phyloP scores from a whole-genome alignment of 192 early-diverging fungal genomes.

The Backusella tuberculispora region DNA sequence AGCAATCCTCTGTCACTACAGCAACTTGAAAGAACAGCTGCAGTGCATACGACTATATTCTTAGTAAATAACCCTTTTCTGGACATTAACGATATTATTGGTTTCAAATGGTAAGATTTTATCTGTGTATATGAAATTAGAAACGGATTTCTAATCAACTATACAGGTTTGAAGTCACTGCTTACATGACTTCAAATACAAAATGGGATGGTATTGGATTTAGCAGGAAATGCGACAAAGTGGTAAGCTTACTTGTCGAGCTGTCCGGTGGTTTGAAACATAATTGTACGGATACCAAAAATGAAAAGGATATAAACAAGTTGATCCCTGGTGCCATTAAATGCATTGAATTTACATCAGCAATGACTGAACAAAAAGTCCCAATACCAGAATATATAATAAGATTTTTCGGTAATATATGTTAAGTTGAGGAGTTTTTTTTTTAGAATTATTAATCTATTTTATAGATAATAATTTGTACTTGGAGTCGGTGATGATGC shows the following conservation, averaged over 20 bases:
- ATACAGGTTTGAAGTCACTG: background rate
- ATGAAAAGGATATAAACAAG: background rate
- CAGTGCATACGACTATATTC: background rate
- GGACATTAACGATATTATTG: constrained; percentile 9
- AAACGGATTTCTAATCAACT: background rate
- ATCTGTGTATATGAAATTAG: background rate
- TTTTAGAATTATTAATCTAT: background rate
- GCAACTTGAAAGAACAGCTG: background rate
- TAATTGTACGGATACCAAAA: background rate
- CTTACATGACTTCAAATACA: background rate
- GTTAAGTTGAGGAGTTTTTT: background rate
- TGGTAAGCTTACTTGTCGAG: background rate
- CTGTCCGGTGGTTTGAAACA: background rate
- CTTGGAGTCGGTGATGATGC: constrained; percentile 4
- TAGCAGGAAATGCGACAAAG: background rate
- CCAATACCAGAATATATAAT: background rate
- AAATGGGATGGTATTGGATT: constrained; percentile 20
- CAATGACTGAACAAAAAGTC: background rate
- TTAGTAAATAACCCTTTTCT: constrained; percentile 5
- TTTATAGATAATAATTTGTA: background rate
- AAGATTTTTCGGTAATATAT: background rate
- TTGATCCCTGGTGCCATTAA: background rate
- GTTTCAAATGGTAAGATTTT: constrained; percentile 9
- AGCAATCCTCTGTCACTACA: background rate
- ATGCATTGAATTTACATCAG: background rate